These are phyloP conservation scores for Amylostereum areolatum DNA, from an alignment of 1,284 basidiomycete species.

Conservation along the genomic window DNA sequence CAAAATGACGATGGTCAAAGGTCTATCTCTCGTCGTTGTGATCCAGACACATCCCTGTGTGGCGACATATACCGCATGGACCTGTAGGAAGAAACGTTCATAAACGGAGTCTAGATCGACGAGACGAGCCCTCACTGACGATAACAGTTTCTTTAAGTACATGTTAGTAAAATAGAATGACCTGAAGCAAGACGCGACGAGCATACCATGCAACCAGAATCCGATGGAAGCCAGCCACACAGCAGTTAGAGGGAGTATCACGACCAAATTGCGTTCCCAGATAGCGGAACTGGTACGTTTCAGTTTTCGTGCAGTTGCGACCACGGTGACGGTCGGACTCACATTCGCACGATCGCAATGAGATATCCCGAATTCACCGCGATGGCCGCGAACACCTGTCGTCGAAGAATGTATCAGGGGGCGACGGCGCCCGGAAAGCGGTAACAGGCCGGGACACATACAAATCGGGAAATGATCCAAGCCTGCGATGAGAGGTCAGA, in stretches of 20 bases:
- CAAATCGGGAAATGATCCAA: not conserved
- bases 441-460: not conserved
- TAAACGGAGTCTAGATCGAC: not conserved
- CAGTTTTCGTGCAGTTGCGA: not conserved
- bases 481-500: not conserved
- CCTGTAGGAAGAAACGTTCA: not conserved
- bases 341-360: not conserved
- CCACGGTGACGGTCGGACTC: not conserved
- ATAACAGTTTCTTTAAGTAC: not conserved
- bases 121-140: no score
- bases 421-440: no score
- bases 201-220: conserved; percentile 2
- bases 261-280: conserved; percentile 2
- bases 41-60: not conserved
- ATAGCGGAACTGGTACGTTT: not conserved
- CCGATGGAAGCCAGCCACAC: not conserved
- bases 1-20: not conserved
- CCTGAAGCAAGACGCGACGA: not conserved
- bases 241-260: not conserved
- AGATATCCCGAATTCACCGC: no score
- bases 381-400: no score
- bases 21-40: not conserved
- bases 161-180: not conserved
- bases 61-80: not conserved
- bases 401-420: no score